These are phyloP conservation scores for Gyrodon lividus DNA, from an alignment of 768 basidiomycete species.

Conservation along the genomic window DNA sequence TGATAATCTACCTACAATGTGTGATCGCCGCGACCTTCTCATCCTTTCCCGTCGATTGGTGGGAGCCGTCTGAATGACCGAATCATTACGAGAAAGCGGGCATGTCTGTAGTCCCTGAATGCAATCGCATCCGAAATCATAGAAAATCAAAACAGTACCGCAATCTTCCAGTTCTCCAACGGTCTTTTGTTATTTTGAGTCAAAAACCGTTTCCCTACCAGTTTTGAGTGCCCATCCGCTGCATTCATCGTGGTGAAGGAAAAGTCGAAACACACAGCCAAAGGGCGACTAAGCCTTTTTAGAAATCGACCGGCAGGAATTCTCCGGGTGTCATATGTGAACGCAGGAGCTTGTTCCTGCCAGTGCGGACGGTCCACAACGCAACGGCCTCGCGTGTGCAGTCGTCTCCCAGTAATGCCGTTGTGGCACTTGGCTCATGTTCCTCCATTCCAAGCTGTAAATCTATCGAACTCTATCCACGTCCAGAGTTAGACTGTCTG, in stretches of 20 bases:
- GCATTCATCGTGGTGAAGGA: neutral
- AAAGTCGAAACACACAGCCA: neutral
- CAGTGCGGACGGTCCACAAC: too few species aligned
- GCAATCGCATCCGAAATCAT: constrained; percentile 9
- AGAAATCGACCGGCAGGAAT: neutral
- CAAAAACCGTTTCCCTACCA: constrained; percentile 1
- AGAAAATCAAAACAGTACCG: constrained; percentile 5
- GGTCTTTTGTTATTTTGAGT: constrained; percentile 8
- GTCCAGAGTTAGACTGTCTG: too few species aligned
- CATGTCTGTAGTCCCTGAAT: constrained; percentile 24
- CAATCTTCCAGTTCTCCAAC: constrained; percentile 4
- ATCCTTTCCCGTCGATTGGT: constrained; percentile 27
- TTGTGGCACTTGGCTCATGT: too few species aligned
- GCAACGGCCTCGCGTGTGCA: neutral
- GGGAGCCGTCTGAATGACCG: constrained; percentile 30
- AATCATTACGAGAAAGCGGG: constrained; percentile 34
- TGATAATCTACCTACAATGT: constrained; percentile 36
- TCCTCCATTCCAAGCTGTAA: too few species aligned
- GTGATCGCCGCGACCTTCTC: constrained; percentile 37
- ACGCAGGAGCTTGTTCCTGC: neutral
- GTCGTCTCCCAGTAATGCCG: neutral
- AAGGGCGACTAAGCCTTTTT: too few species aligned
- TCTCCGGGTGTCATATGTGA: neutral
- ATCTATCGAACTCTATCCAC: too few species aligned
- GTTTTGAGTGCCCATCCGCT: constrained; percentile 4